Percentiles rank a stretch among this genome's conserved stretches.
phyloP scores from a whole-genome alignment of 768 basidiomycete genomes.

The Mycena venus region DNA sequence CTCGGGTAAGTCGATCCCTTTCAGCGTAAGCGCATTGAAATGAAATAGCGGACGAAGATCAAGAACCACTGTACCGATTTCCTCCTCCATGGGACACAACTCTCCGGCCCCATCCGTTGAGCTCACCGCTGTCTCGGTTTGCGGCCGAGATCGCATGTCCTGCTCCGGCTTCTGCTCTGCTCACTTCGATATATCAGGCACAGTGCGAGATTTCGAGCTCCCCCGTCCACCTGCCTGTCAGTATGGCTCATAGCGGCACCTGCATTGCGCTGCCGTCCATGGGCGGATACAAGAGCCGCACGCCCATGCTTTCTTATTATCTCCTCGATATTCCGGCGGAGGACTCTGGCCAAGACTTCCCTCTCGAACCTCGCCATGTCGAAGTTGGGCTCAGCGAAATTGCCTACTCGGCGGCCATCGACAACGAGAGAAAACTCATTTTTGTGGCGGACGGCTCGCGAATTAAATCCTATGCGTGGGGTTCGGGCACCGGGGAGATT shows the following conservation, averaged over 20 bases:
- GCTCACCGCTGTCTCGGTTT: neutral
- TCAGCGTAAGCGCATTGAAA: neutral
- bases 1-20: neutral
- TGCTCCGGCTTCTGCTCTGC: neutral
- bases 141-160: neutral
- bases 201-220: slow-evolving; percentile 22
- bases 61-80: neutral
- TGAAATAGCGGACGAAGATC: neutral
- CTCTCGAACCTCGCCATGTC: neutral
- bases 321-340: neutral
- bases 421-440: slow-evolving; percentile 52
- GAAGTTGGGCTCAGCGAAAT: neutral
- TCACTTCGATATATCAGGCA: slow-evolving; percentile 9
- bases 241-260: neutral
- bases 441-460: slow-evolving; percentile 50
- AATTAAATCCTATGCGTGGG: slow-evolving; percentile 55
- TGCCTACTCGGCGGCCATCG: slow-evolving; percentile 34
- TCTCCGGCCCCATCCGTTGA: neutral
- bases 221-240: neutral
- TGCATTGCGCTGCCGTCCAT: neutral
- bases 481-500: neutral
- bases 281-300: slow-evolving; percentile 20
- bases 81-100: neutral
- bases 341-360: neutral
- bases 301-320: slow-evolving; percentile 14